phyloP scores from a whole-genome alignment of 2,329 filamentous ascomycete species.

The Incumbomyces lentus region DNA sequence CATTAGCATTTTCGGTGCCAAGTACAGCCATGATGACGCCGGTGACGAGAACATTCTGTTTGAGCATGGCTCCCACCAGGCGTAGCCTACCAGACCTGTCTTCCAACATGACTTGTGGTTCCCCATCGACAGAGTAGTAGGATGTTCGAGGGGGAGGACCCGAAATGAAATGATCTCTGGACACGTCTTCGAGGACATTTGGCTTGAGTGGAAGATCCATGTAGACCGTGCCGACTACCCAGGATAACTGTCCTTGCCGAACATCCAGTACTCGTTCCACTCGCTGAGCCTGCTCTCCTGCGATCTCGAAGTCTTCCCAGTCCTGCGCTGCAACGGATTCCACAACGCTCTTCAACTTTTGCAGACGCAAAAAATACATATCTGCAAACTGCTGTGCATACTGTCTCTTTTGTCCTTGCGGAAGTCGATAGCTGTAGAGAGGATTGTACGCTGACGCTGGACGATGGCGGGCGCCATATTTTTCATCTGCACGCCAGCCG shows the following conservation, averaged over 20 bases:
- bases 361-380: constrained; percentile 89
- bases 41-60: constrained; percentile 66
- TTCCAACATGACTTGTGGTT: constrained; percentile 73
- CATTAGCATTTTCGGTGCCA: constrained; percentile 84
- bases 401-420: constrained; percentile 51
- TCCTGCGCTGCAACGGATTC: constrained; percentile 62
- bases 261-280: constrained; percentile 91
- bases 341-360: constrained; percentile 74
- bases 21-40: constrained; percentile 90
- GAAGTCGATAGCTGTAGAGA: constrained; percentile 62
- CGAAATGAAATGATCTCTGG: constrained; percentile 89
- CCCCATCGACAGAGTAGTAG: constrained; percentile 55
- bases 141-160: constrained; percentile 67
- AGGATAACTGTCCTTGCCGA: constrained; percentile 87
- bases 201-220: constrained; percentile 97
- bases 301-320: constrained; percentile 69
- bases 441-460: constrained; percentile 57
- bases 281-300: constrained; percentile 60
- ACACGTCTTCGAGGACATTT: constrained; percentile 88
- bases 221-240: constrained; percentile 88
- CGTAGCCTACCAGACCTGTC: constrained; percentile 86
- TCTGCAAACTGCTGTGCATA: constrained; percentile 96
- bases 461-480: constrained; percentile 40
- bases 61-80: constrained; percentile 61
- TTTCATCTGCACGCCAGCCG: constrained; percentile 22